Conservation (phyloP, 306 rosid genomes). For the Lathyrus sativus region DNA sequence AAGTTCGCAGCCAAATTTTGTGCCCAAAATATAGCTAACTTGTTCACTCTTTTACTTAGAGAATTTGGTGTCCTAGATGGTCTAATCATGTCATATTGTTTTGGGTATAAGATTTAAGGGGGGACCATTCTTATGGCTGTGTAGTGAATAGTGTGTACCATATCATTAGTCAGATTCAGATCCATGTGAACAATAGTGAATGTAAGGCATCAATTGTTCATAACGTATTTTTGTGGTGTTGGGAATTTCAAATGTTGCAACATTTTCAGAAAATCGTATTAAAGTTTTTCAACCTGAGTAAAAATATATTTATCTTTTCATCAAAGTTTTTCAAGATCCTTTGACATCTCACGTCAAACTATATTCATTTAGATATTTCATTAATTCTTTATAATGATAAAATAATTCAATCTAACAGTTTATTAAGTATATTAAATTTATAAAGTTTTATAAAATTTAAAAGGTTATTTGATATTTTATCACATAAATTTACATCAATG, state of each 20-base stretch:
- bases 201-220: slow-evolving; percentile 28
- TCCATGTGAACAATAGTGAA: slow-evolving; percentile 43
- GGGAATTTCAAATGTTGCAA: neutral
- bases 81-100: slow-evolving; percentile 47
- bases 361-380: too few relatives aligned
- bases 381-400: too few relatives aligned
- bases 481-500: too few relatives aligned
- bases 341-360: too few relatives aligned
- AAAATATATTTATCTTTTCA: neutral
- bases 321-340: too few relatives aligned
- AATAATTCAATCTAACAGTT: too few relatives aligned
- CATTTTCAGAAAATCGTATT: neutral
- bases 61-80: slow-evolving; percentile 33
- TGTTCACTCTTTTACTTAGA: slow-evolving; percentile 33
- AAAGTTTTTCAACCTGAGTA: neutral
- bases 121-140: slow-evolving; percentile 59
- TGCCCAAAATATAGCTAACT: slow-evolving; percentile 37
- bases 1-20: slow-evolving; percentile 33
- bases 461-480: too few relatives aligned
- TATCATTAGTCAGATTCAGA: slow-evolving; percentile 29
- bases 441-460: too few relatives aligned
- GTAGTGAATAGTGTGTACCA: slow-evolving; percentile 46
- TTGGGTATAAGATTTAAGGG: slow-evolving; percentile 43
- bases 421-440: too few relatives aligned
- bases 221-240: neutral